Evolutionary conservation across 2,329 filamentous ascomycete species (phyloP).

Genomic region (Nigrospora osmanthi): DNA sequence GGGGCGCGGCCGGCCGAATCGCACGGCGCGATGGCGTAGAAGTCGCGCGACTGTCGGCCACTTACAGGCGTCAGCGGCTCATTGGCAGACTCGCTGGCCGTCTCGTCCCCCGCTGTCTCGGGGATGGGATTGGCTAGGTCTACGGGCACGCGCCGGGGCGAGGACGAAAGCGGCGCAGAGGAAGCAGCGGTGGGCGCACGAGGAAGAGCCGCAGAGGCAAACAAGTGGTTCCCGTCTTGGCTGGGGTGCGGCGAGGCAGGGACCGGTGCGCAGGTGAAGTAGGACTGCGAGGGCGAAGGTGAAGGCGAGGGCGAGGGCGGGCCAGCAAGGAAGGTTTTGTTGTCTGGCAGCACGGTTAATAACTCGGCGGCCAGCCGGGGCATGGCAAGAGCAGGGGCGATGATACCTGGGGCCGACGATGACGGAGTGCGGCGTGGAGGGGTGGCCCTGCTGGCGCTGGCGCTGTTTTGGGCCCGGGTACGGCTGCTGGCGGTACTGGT

Average conservation of each 20-base stretch:
- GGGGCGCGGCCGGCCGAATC: conserved; percentile 17
- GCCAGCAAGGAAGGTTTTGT: neutral
- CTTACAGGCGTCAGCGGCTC: conserved; percentile 57
- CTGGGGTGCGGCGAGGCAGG: neutral
- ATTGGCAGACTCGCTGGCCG: conserved; percentile 49
- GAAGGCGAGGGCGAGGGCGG: conserved; percentile 1
- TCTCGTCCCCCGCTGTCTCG: conserved; percentile 49
- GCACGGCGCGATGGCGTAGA: conserved; percentile 33
- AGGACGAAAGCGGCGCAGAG: conserved; percentile 16
- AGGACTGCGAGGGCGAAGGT: conserved; percentile 5
- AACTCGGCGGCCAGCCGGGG: neutral
- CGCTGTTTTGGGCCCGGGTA: too few relatives aligned
- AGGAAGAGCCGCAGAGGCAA: too few relatives aligned
- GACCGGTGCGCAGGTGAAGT: conserved; percentile 3
- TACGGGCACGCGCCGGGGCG: conserved; percentile 38
- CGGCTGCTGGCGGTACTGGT: too few relatives aligned
- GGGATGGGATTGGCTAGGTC: conserved; percentile 45
- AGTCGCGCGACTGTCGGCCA: conserved; percentile 47
- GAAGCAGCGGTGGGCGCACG: neutral
- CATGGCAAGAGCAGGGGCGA: neutral
- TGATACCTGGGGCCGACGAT: neutral
- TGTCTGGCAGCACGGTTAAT: neutral
- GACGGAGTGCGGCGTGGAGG: conserved; percentile 1
- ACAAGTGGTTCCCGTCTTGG: neutral
- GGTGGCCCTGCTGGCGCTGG: neutral